These are phyloP conservation scores for Biancaea sappan DNA, from an alignment of 306 rosid species.

Conservation along the genomic window DNA sequence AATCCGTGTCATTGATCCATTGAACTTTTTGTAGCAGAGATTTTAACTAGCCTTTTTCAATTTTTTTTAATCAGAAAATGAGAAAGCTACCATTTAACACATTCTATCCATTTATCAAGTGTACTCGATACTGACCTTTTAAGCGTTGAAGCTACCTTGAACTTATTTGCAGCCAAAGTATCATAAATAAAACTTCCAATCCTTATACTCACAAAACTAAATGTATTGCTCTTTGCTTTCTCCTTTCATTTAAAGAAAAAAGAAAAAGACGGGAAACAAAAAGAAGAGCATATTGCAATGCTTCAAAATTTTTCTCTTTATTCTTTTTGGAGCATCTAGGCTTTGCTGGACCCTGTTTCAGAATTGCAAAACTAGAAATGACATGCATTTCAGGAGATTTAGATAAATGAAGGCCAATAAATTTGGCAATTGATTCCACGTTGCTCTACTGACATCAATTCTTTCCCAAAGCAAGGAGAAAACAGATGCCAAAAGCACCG, in stretches of 20 bases:
- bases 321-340: conserved; percentile 19
- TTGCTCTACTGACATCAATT: conserved; percentile 73
- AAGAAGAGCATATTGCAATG: background rate
- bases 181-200: too few species aligned
- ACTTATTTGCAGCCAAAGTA: conserved; percentile 12
- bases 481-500: conserved; percentile 93
- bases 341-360: background rate
- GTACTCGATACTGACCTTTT: background rate
- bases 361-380: background rate
- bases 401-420: background rate
- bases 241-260: conserved; percentile 1
- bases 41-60: background rate
- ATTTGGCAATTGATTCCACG: conserved; percentile 92
- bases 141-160: conserved; percentile 10
- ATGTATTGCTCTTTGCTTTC: conserved; percentile 4
- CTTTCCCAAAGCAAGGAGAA: conserved; percentile 98
- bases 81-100: background rate
- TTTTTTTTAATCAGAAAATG: background rate
- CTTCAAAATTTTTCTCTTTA: conserved; percentile 18
- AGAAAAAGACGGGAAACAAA: too few species aligned
- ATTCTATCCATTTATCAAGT: background rate
- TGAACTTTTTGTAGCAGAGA: background rate
- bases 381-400: conserved; percentile 5
- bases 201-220: conserved; percentile 45
- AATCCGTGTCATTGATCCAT: background rate